phyloP scores from a whole-genome alignment of 371 early-diverging fungal species.

The Paraphysoderma sedebokerense region DNA sequence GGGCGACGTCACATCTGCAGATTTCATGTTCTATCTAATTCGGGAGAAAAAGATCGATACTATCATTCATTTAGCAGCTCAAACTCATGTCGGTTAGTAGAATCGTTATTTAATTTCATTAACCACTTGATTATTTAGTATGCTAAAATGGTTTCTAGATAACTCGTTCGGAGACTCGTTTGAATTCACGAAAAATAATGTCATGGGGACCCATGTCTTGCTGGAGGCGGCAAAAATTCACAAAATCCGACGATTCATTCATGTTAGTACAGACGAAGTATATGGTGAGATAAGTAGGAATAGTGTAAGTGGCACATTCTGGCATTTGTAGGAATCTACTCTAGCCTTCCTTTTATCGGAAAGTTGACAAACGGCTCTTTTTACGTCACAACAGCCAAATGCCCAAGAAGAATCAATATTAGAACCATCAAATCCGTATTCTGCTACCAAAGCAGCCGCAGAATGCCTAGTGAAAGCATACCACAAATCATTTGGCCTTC shows the following conservation, averaged over 20 bases:
- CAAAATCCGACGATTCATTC: constrained; percentile 44
- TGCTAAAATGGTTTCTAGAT: too few relatives aligned
- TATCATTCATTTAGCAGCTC: constrained; percentile 68
- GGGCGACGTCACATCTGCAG: constrained; percentile 56
- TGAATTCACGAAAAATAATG: constrained; percentile 70
- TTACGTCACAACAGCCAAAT: constrained; percentile 29
- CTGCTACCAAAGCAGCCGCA: constrained; percentile 79
- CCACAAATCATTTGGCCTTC: constrained; percentile 58
- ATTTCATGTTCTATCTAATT: constrained; percentile 47
- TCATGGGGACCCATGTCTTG: constrained; percentile 71
- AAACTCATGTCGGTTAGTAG: constrained; percentile 46
- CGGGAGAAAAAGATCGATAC: constrained; percentile 52
- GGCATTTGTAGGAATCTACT: not conserved
- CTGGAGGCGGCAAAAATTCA: constrained; percentile 53
- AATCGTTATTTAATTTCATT: not conserved
- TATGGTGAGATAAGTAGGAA: constrained; percentile 57
- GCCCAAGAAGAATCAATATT: constrained; percentile 47
- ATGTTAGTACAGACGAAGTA: constrained; percentile 75
- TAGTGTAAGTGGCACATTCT: constrained; percentile 13
- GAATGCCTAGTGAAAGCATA: constrained; percentile 69
- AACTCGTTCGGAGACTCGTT: constrained; percentile 74
- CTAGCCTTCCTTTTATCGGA: not conserved
- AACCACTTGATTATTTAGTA: too few relatives aligned
- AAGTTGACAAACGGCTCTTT: constrained; percentile 1
- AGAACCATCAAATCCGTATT: constrained; percentile 69